Conservation (phyloP, 176 grass and related monocot species). For the Musa acuminata region DNA sequence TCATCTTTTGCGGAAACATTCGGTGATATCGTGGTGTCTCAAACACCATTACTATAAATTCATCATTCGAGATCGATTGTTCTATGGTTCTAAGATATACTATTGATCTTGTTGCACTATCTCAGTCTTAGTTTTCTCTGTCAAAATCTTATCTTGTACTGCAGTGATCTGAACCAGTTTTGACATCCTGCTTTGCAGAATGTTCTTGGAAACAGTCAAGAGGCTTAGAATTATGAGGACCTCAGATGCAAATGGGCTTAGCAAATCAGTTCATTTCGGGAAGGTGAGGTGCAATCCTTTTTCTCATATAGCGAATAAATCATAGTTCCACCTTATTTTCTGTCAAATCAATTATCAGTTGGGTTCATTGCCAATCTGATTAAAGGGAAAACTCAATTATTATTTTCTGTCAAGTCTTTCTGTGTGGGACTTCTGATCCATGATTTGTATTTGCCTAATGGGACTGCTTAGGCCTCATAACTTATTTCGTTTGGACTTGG, state of each 20-base stretch:
- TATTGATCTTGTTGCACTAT: not conserved
- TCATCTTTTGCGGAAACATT: no score
- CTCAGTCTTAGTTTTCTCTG: not conserved
- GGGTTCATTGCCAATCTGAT: no score
- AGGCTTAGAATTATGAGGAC: constrained; percentile 46
- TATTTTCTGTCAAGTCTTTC: no score
- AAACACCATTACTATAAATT: no score
- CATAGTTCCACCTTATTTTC: no score
- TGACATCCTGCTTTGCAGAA: constrained; percentile 16
- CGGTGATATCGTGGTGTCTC: no score
- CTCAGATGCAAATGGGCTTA: constrained; percentile 22
- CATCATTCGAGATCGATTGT: no score
- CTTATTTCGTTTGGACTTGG: not conserved
- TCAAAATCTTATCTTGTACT: not conserved
- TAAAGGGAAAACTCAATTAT: no score
- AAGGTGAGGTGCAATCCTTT: not conserved
- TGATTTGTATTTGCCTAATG: not conserved
- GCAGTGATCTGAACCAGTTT: not conserved
- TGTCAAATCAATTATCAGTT: not conserved
- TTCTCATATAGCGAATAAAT: not conserved
- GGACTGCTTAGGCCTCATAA: not conserved
- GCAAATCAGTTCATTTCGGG: not conserved
- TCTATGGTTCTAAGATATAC: no score
- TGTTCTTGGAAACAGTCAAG: constrained; percentile 37
- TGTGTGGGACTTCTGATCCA: not conserved